Base-by-base conservation (phyloP, 169 alveolate species). In the Cryptosporidium tyzzeri region DNA sequence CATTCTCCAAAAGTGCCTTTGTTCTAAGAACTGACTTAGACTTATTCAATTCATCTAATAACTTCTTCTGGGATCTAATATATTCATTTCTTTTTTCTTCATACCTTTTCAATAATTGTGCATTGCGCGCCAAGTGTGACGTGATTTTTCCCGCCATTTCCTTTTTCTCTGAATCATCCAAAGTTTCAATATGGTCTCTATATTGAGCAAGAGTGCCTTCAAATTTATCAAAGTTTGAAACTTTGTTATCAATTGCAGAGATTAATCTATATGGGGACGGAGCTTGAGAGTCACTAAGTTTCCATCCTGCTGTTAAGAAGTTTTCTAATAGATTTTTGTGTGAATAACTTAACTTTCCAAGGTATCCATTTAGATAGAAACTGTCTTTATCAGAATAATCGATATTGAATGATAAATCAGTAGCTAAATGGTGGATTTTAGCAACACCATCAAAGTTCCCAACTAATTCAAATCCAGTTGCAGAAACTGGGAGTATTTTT, bases 401-500 rank as follows among this genome's bases (percentile, higher is more conserved):
- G 3, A 73, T 23, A 16, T 73, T 44, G 29, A 73, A 73, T 2
- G 44, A 21, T 16, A 55, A 23, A 8, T 50, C 70, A 0, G 86
- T 55, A 9, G 55, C 86, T 18, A 33, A 9, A 23, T 39, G 68
- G n/a, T 12, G 45, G 23, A 73, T 55, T 14, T 31, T 50, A 8
- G 55, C 71, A 10, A 7, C 58, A 21, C 86, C 86, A n/a, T 37
- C 70, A 5, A 18, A 41, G 31, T 51, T 53, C 18, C 23, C 53
- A 3, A 35, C 55, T 5, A 73, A 12, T 37, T 73, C 71, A 41
- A 73, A 73, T 12, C 86, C 86, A 0, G 86, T 73, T 59, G 86
- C 86, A 18, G 86, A 62, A n/a, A 73, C 86, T 37, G 86, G 86
- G 2, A 73, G 51, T n/a, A 58, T 21, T 48, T n/a, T 10, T 3